These are phyloP conservation scores for Jaminaea rosea DNA, from an alignment of 1,284 basidiomycete genomes.

Conservation along the genomic window DNA sequence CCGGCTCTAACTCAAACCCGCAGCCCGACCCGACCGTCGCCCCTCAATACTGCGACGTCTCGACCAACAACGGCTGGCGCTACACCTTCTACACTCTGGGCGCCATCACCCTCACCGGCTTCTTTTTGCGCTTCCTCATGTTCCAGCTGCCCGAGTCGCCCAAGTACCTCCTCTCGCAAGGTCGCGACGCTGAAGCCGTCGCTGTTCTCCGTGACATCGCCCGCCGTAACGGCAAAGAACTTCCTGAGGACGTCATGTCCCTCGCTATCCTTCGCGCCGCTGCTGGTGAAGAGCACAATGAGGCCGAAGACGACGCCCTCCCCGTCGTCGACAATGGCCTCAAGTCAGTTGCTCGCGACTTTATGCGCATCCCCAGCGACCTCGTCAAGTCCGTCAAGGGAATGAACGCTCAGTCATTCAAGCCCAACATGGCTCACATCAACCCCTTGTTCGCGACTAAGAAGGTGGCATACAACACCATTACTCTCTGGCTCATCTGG, in stretches of 20 bases:
- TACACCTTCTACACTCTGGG: slow-evolving; percentile 43
- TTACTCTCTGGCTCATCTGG: slow-evolving; percentile 37
- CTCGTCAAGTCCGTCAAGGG: slow-evolving; percentile 9
- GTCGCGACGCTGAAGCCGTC: slow-evolving; percentile 44
- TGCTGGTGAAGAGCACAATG: slow-evolving; percentile 38
- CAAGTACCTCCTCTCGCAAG: slow-evolving; percentile 43
- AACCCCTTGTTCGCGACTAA: slow-evolving; percentile 33
- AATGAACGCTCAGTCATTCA: slow-evolving; percentile 10
- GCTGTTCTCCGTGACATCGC: slow-evolving; percentile 37
- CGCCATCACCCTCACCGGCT: slow-evolving; percentile 37
- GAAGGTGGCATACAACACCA: slow-evolving; percentile 35
- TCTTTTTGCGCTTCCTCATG: slow-evolving; percentile 38
- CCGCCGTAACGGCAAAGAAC: slow-evolving; percentile 27
- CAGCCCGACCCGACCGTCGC: slow-evolving; percentile 3
- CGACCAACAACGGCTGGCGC: slow-evolving; percentile 40
- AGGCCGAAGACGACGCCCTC: slow-evolving; percentile 11
- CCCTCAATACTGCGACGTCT: slow-evolving; percentile 16
- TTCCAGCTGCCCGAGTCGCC: slow-evolving; percentile 45
- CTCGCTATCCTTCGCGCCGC: slow-evolving; percentile 40
- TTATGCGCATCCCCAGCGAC: slow-evolving; percentile 2
- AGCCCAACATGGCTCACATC: slow-evolving; percentile 32
- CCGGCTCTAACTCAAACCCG: slow-evolving; percentile 11
- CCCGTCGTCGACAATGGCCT: not conserved
- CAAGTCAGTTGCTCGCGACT: slow-evolving; percentile 2
- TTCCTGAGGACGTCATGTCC: slow-evolving; percentile 39